Conservation (phyloP, 2,329 filamentous ascomycete genomes). For the Xylariales sp. region DNA sequence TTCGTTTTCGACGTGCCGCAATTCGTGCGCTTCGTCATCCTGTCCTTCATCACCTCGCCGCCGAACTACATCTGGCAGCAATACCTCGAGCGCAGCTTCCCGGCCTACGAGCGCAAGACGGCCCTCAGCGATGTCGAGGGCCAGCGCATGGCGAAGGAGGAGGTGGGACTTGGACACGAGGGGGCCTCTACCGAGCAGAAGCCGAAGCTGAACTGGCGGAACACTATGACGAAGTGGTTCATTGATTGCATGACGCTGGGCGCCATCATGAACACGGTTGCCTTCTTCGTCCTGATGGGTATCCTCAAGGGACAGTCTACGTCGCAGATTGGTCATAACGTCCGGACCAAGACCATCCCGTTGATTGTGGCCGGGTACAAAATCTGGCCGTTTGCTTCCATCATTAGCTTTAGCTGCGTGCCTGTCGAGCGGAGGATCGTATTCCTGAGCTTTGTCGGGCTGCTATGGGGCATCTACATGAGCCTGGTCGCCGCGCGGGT, state of each 20-base stretch:
- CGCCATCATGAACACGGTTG: constrained; percentile 40
- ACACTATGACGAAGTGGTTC: constrained; percentile 45
- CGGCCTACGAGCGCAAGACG: constrained; percentile 32
- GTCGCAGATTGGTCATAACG: constrained; percentile 32
- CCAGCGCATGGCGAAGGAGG: constrained; percentile 17
- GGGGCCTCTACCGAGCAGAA: constrained; percentile 16
- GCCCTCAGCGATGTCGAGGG: constrained; percentile 22
- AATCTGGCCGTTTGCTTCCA: constrained; percentile 47
- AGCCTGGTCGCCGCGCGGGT: constrained; percentile 41
- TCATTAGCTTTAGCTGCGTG: constrained; percentile 45
- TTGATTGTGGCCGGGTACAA: constrained; percentile 46
- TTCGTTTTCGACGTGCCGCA: constrained; percentile 42
- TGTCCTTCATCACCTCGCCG: constrained; percentile 49
- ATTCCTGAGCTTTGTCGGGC: constrained; percentile 43
- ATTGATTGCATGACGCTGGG: constrained; percentile 45
- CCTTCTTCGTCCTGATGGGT: constrained; percentile 44
- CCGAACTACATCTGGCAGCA: constrained; percentile 57
- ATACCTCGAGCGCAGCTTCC: constrained; percentile 47
- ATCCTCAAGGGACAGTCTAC: constrained; percentile 35
- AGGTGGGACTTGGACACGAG: constrained; percentile 11
- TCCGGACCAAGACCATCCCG: constrained; percentile 39
- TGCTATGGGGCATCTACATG: constrained; percentile 49
- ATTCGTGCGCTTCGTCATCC: constrained; percentile 49
- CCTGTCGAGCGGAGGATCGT: constrained; percentile 45
- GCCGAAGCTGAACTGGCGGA: constrained; percentile 34